Evolutionary conservation across 129 eudicot species (phyloP).

Genomic region (sunflower (Helianthus annuus)): DNA sequence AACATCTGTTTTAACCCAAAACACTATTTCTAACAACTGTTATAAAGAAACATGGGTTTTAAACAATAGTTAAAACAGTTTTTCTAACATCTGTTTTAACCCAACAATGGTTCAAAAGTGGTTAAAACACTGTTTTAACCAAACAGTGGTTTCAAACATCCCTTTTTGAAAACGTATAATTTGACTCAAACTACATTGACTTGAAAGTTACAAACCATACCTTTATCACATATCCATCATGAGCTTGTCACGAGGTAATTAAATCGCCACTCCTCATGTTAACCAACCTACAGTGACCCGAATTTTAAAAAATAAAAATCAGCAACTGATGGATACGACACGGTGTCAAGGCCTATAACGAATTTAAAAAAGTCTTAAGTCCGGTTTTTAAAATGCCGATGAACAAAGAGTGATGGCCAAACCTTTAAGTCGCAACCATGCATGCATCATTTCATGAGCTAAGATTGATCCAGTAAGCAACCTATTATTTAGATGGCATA

Average conservation of each 20-base stretch:
- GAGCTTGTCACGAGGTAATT: conserved; percentile 94
- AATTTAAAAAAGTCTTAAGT: too few relatives aligned
- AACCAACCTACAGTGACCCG: conserved; percentile 82
- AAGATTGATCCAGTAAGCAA: conserved; percentile 82
- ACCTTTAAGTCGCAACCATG: conserved; percentile 84
- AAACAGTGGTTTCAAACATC: not conserved
- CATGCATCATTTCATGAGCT: conserved; percentile 97
- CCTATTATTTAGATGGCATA: conserved; percentile 39
- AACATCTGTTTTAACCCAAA: too few relatives aligned
- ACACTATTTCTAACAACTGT: too few relatives aligned
- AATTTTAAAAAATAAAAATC: conserved; percentile 42
- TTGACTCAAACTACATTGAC: not conserved
- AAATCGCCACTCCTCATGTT: conserved; percentile 89
- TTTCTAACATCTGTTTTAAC: too few relatives aligned
- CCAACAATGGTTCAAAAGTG: too few relatives aligned
- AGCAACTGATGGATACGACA: not conserved
- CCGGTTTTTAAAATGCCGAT: not conserved
- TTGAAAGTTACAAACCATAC: conserved; percentile 35
- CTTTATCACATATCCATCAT: conserved; percentile 96
- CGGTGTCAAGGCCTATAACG: too few relatives aligned
- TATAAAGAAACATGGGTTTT: too few relatives aligned
- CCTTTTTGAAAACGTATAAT: not conserved
- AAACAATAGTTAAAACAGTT: too few relatives aligned
- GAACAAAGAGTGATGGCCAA: conserved; percentile 19
- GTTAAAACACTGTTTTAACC: too few relatives aligned